Percentiles rank a stretch among this genome's conserved stretches.
Evolutionary conservation across 768 basidiomycete species (phyloP).

Genomic region (Psilocybe sp.): DNA sequence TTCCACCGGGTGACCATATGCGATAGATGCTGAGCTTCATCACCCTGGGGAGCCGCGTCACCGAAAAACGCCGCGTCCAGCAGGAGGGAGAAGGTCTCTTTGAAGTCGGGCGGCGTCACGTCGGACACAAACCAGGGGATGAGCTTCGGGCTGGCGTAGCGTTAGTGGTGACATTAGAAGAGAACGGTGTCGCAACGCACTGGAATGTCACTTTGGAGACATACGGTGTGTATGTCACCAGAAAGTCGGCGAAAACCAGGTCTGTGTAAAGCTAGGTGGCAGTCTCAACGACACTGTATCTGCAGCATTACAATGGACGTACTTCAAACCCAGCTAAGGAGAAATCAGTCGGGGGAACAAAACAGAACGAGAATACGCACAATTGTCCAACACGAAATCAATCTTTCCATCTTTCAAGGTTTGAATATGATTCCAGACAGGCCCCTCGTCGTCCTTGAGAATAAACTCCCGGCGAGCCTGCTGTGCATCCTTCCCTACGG

Average conservation of each 20-base stretch:
- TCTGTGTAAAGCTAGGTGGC: slow-evolving; percentile 80
- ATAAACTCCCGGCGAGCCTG: slow-evolving; percentile 76
- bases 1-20: slow-evolving; percentile 72
- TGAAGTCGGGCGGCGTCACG: slow-evolving; percentile 86
- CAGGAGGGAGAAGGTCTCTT: slow-evolving; percentile 51
- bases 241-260: slow-evolving; percentile 88
- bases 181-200: slow-evolving; percentile 39
- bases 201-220: slow-evolving; percentile 86
- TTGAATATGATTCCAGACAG: slow-evolving; percentile 71
- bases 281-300: not conserved
- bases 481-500: slow-evolving; percentile 79
- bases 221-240: slow-evolving; percentile 86
- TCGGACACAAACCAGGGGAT: slow-evolving; percentile 99
- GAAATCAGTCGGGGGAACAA: not conserved
- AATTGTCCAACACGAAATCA: slow-evolving; percentile 92
- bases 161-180: not conserved
- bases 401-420: slow-evolving; percentile 52
- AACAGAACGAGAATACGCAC: slow-evolving; percentile 35
- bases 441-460: slow-evolving; percentile 76
- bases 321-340: slow-evolving; percentile 87
- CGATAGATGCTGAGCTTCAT: slow-evolving; percentile 37
- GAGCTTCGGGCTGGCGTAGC: slow-evolving; percentile 69
- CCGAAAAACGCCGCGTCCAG: slow-evolving; percentile 65
- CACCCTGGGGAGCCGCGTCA: slow-evolving; percentile 21
- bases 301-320: slow-evolving; percentile 4